Conservation (phyloP, 257 asterid species). For the Salvia splendens region DNA sequence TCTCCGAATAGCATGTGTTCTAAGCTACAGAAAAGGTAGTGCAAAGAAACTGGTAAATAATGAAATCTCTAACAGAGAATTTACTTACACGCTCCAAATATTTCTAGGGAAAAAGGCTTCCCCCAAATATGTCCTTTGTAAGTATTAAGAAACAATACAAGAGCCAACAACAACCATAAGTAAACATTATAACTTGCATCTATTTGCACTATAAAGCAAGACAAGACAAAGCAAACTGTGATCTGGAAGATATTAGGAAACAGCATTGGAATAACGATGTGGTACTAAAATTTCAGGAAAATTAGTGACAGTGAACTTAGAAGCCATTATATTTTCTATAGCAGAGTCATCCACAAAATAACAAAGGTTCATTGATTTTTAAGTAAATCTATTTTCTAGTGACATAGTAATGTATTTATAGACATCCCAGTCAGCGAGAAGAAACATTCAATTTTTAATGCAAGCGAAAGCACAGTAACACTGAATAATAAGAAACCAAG, state of each 20-base stretch:
- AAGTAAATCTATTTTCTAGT: conserved; percentile 7
- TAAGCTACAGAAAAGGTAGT: conserved; percentile 56
- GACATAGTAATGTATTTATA: conserved; percentile 2
- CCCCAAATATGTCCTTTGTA: neutral
- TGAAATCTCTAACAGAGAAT: neutral
- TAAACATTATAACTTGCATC: conserved; percentile 3
- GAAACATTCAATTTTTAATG: neutral
- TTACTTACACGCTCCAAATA: conserved; percentile 3
- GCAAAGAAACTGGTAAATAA: conserved; percentile 1
- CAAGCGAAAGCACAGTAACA: neutral
- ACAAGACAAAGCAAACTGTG: conserved; percentile 9
- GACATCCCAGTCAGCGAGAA: neutral
- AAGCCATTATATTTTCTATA: neutral
- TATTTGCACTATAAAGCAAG: conserved; percentile 9
- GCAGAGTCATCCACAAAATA: neutral
- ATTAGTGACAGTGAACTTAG: conserved; percentile 14
- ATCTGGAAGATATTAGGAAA: conserved; percentile 2
- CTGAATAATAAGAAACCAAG: neutral
- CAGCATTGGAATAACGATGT: neutral
- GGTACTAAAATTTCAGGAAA: conserved; percentile 16
- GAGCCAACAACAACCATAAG: neutral
- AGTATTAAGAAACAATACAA: conserved; percentile 12
- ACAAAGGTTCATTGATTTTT: neutral
- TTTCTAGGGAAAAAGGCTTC: neutral
- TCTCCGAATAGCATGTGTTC: conserved; percentile 91